A percentile compares a stretch with the other conserved stretches of the same genome.
Conservation (phyloP, 768 basidiomycete genomes). For the Lyophyllum semitale region DNA sequence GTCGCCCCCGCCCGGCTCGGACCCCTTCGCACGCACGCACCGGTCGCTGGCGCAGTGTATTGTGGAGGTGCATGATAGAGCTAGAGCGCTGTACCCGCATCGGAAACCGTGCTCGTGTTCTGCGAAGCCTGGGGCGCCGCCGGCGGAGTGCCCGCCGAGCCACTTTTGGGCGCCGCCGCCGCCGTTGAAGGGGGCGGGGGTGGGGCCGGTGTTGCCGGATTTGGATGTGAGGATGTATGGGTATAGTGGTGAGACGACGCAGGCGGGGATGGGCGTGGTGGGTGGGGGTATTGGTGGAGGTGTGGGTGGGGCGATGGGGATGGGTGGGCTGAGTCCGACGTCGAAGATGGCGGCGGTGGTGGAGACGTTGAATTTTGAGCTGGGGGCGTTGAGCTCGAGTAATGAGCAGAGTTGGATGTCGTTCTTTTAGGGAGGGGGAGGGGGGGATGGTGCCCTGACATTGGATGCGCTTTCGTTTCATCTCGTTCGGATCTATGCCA, state of each 20-base stretch:
- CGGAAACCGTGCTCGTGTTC: constrained; percentile 48
- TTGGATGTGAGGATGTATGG: constrained; percentile 30
- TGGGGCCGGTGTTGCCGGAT: constrained; percentile 41
- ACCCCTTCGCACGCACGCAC: constrained; percentile 44
- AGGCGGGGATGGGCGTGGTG: too few species aligned
- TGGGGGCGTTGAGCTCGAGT: constrained; percentile 42
- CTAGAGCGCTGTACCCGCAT: constrained; percentile 41
- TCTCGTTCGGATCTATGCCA: too few species aligned
- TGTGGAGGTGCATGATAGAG: constrained; percentile 47
- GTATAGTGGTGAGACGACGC: constrained; percentile 19
- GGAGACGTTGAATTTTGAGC: constrained; percentile 49
- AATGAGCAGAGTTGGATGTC: constrained; percentile 49
- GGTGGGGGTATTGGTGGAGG: too few species aligned
- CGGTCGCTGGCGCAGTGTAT: constrained; percentile 47
- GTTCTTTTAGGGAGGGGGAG: constrained; percentile 37
- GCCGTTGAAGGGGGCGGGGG: constrained; percentile 22
- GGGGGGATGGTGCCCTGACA: not conserved
- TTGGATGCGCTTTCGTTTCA: not conserved
- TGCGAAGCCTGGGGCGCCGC: constrained; percentile 10
- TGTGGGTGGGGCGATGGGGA: not conserved
- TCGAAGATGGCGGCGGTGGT: constrained; percentile 42
- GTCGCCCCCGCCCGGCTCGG: constrained; percentile 25
- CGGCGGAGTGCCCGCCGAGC: constrained; percentile 37
- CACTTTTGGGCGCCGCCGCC: constrained; percentile 50
- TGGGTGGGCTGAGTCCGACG: constrained; percentile 23